Percentiles rank a stretch among this genome's conserved stretches.
These are phyloP conservation scores for Penicillium sp. DNA, from an alignment of 2,329 filamentous ascomycete species.

Conservation along the genomic window DNA sequence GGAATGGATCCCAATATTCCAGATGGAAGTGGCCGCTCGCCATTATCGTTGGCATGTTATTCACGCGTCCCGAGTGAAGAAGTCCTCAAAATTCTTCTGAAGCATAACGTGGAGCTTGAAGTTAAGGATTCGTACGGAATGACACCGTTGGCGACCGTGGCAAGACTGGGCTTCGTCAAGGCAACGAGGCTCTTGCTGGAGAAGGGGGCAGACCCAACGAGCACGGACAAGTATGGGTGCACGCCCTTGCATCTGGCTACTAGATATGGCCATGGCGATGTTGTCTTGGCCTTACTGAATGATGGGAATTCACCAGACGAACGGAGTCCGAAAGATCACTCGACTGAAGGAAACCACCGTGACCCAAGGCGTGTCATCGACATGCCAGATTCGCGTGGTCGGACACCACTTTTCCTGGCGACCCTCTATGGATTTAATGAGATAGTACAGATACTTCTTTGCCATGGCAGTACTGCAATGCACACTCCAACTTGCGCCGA, in stretches of 20 bases:
- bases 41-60: conserved; percentile 1
- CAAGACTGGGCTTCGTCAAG: background rate
- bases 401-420: conserved; percentile 8
- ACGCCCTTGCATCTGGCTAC: conserved; percentile 3
- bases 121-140: background rate
- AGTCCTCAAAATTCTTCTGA: conserved; percentile 2
- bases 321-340: background rate
- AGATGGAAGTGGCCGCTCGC: background rate
- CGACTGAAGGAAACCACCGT: background rate
- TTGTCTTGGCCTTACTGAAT: conserved; percentile 1
- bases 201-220: conserved; percentile 2
- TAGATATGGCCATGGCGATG: conserved; percentile 1
- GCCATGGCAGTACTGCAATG: background rate
- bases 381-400: conserved; percentile 1
- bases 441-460: background rate
- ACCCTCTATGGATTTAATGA: conserved; percentile 4
- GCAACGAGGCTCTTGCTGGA: conserved; percentile 1
- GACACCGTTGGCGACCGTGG: conserved; percentile 1
- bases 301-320: background rate
- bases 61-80: background rate
- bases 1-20: conserved; percentile 16
- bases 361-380: background rate
- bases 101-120: conserved; percentile 2
- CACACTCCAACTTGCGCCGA: conserved; percentile 1
- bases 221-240: background rate